Evolutionary conservation across 2,329 filamentous ascomycete genomes (phyloP).

Genomic region (Xylariaceae sp.): DNA sequence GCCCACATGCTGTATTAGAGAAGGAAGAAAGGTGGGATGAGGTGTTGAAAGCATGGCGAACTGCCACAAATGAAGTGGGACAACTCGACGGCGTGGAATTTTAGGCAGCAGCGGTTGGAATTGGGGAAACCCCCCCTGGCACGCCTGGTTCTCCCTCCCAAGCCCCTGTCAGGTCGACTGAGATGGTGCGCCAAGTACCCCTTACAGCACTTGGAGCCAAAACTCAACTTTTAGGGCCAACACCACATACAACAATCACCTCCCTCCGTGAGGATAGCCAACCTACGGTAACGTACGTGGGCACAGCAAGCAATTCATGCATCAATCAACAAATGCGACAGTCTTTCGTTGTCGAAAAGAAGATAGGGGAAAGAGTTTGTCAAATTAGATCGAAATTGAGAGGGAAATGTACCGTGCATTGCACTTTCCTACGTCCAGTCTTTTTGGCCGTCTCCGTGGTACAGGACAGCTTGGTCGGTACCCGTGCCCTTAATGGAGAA

Average conservation of each 20-base stretch:
- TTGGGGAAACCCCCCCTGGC: too few species aligned
- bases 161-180: slow-evolving; percentile 16
- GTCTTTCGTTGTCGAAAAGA: too few species aligned
- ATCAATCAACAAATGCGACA: too few species aligned
- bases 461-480: slow-evolving; percentile 5
- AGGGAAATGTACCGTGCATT: background rate
- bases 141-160: slow-evolving; percentile 8
- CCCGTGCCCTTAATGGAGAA: slow-evolving; percentile 15
- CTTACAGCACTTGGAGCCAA: background rate
- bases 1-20: too few species aligned
- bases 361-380: too few species aligned
- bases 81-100: slow-evolving; percentile 23
- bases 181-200: slow-evolving; percentile 12
- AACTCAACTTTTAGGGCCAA: background rate
- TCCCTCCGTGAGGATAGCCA: background rate
- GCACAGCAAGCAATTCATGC: too few species aligned
- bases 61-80: slow-evolving; percentile 13
- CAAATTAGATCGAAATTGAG: background rate
- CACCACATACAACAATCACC: background rate
- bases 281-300: background rate
- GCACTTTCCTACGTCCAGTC: background rate
- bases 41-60: slow-evolving; percentile 13
- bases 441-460: background rate
- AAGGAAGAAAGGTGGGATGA: too few species aligned
- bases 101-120: slow-evolving; percentile 30